These are phyloP conservation scores for Colletotrichum tropicicola DNA, from an alignment of 2,329 filamentous ascomycete genomes.

Conservation along the genomic window DNA sequence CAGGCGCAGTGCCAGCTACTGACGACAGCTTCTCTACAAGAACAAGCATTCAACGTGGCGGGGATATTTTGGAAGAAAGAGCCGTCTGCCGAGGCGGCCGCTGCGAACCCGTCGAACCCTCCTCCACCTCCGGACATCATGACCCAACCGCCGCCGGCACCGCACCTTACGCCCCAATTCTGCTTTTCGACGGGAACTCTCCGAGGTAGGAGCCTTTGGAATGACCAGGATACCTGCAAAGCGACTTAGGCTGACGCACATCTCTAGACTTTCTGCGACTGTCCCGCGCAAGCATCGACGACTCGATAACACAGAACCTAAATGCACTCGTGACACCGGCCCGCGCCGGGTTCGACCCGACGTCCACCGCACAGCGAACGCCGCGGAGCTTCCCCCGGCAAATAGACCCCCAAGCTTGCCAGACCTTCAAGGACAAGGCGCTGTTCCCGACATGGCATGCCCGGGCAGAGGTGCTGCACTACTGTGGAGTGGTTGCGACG, in stretches of 20 bases:
- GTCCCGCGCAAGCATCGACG: slow-evolving; percentile 86
- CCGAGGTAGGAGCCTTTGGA: slow-evolving; percentile 60
- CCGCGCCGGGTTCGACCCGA: slow-evolving; percentile 77
- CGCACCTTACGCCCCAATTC: slow-evolving; percentile 75
- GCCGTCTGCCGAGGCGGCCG: slow-evolving; percentile 48
- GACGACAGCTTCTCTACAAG: background rate
- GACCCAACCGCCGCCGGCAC: slow-evolving; percentile 54
- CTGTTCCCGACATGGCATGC: slow-evolving; percentile 91
- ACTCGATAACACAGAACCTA: slow-evolving; percentile 91
- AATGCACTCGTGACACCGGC: slow-evolving; percentile 87
- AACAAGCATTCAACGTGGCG: slow-evolving; percentile 51
- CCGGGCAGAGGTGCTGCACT: slow-evolving; percentile 84
- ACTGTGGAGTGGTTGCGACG: slow-evolving; percentile 88
- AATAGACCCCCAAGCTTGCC: slow-evolving; percentile 72
- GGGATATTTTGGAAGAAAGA: slow-evolving; percentile 56
- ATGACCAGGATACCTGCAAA: background rate
- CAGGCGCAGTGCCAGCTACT: too few relatives aligned
- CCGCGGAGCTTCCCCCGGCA: slow-evolving; percentile 58
- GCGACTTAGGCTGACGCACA: background rate
- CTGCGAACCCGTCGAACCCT: slow-evolving; percentile 40
- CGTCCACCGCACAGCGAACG: slow-evolving; percentile 74
- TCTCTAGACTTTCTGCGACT: slow-evolving; percentile 85
- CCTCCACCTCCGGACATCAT: slow-evolving; percentile 49
- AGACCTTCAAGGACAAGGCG: slow-evolving; percentile 77
- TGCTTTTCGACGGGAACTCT: slow-evolving; percentile 78